These are phyloP conservation scores for Populus hybrid DNA, from an alignment of 441 rosid genomes.

Conservation along the genomic window DNA sequence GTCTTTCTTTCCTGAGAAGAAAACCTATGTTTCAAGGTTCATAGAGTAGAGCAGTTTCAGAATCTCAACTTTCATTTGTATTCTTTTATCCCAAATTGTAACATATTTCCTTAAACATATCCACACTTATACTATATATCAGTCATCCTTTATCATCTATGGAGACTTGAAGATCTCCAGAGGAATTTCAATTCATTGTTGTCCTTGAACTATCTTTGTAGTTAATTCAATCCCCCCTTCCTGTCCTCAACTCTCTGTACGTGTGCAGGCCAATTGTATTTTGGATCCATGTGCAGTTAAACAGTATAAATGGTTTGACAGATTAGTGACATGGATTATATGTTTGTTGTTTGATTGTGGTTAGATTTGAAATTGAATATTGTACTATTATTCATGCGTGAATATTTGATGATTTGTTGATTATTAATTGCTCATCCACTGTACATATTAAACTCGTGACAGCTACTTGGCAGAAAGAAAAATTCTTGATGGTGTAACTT, in stretches of 20 bases:
- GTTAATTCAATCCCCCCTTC: background rate
- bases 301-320: background rate
- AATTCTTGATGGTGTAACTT: conserved; percentile 85
- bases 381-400: background rate
- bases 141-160: background rate
- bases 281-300: background rate
- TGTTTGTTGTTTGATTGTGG: background rate
- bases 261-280: background rate
- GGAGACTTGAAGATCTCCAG: background rate
- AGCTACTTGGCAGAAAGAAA: conserved; percentile 79
- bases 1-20: background rate
- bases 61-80: background rate
- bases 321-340: background rate
- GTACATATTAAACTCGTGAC: conserved; percentile 21
- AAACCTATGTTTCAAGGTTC: background rate
- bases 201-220: background rate
- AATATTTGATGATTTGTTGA: conserved; percentile 12
- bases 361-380: background rate
- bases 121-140: background rate
- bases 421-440: conserved; percentile 19
- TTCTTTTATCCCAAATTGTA: background rate
- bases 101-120: background rate
- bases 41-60: background rate
- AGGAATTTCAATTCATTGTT: background rate
- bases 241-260: background rate